Conservation (phyloP, 2,329 filamentous ascomycete genomes). For the Apiospora sp. region DNA sequence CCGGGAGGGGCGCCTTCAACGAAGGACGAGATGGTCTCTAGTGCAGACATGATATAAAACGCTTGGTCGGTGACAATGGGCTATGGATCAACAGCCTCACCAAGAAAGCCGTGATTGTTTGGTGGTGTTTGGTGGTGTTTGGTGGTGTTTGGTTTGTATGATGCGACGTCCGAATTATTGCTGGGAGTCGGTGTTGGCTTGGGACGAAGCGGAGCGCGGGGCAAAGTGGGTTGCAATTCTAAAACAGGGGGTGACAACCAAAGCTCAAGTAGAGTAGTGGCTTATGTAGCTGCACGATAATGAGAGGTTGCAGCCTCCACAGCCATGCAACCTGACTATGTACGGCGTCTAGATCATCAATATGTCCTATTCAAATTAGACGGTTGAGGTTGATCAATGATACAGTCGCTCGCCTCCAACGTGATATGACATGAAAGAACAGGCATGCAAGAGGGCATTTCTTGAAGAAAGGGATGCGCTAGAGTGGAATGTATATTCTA, state of each 20-base stretch:
- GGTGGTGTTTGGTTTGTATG: constrained; percentile 10
- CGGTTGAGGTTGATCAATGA: background rate
- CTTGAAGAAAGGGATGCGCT: background rate
- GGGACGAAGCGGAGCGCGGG: constrained; percentile 25
- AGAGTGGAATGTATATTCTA: background rate
- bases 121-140: constrained; percentile 13
- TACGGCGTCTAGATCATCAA: background rate
- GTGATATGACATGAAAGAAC: background rate
- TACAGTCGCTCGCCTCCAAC: background rate
- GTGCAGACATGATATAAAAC: constrained; percentile 39
- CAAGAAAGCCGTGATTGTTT: constrained; percentile 8
- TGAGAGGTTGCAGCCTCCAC: background rate
- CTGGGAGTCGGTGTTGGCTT: constrained; percentile 22
- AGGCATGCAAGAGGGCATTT: background rate
- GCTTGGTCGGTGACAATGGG: background rate
- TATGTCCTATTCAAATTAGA: background rate
- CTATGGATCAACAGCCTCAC: background rate
- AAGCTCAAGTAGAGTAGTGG: background rate
- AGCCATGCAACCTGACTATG: background rate
- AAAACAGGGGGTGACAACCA: constrained; percentile 12
- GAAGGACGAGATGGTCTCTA: constrained; percentile 80
- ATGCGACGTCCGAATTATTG: constrained; percentile 17
- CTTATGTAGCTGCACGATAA: background rate
- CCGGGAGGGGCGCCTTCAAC: constrained; percentile 94
- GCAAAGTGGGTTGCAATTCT: constrained; percentile 25